Evolutionary conservation across 768 basidiomycete genomes (phyloP), one percentile per base, ranked within the genome.

Genomic region (Mycena floridula): DNA sequence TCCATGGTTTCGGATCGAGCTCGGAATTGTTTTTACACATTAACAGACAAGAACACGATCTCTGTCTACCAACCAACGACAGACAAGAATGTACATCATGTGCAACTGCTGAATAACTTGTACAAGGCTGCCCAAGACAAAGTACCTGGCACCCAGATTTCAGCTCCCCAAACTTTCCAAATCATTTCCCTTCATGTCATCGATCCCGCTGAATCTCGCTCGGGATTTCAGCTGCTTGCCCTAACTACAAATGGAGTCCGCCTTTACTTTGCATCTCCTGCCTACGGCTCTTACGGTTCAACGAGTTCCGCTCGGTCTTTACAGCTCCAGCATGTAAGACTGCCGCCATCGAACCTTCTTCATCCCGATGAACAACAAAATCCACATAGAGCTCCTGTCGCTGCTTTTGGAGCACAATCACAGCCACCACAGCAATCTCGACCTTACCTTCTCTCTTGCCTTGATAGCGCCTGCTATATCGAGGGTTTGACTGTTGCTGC

Each of bases 201-300:
- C 27, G 72, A 78, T 30, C 72, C 72, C 8, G 62, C 70, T 11
- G 87, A 89, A 59, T 84, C 87, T 22, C 81, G 79, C 13, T 65
- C 75, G 21, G 79, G 78, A 12, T 65, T 88, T 11, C 88, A 89
- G 46, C 73, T 98, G 8, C 69, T 96, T 40, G 91, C 85, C 2
- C 65, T 94, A 38, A 91, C 92, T 20, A 69, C 74, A 23, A 92
- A 84, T 42, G 93, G 89, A 11, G 78, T 86, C 3, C 81, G 94
- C 40, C 70, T 95, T 1, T 97, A 89, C 68, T 91, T 96, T 58
- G 76, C 76, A 2, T 74, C 84, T 3, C 66, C 74, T 3, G 63
- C 66, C 41, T 60, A 65, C 20, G 82, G 79, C 59, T 66, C 73
- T 36, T 77, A 74, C 48, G 64, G 67, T 22, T 58, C 67, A 9